Percentiles rank a stretch among this genome's conserved stretches.
phyloP scores from a whole-genome alignment of 2,329 filamentous ascomycete genomes.

The Magnaporthiopsis rhizophila region DNA sequence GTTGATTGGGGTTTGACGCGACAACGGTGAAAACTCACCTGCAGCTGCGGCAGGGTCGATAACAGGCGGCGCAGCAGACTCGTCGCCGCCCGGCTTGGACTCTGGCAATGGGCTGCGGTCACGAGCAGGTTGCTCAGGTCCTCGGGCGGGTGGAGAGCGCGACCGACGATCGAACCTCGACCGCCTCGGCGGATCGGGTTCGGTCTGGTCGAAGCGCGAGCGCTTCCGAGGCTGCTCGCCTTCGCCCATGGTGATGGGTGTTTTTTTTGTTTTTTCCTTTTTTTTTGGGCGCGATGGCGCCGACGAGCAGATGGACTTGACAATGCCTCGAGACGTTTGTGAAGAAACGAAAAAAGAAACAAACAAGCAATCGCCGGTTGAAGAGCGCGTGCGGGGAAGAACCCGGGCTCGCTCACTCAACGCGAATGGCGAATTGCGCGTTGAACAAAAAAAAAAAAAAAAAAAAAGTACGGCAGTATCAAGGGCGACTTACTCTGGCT shows the following conservation, averaged over 20 bases:
- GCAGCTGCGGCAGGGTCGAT: constrained; percentile 69
- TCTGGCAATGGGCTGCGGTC: constrained; percentile 68
- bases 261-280: no score
- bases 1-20: not conserved
- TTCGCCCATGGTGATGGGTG: constrained; percentile 56
- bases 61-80: constrained; percentile 25
- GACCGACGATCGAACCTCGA: constrained; percentile 91
- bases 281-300: not conserved
- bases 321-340: not conserved
- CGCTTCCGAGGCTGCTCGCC: constrained; percentile 74
- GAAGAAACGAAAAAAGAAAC: no score
- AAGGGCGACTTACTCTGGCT: no score
- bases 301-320: not conserved
- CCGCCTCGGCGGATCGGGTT: constrained; percentile 60
- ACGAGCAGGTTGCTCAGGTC: constrained; percentile 56
- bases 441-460: no score
- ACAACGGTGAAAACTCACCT: constrained; percentile 45
- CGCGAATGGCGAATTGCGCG: no score
- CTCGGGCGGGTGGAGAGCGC: constrained; percentile 64
- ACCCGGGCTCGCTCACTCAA: no score
- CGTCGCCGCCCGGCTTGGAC: constrained; percentile 22
- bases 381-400: no score
- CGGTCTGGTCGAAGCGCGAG: constrained; percentile 89
- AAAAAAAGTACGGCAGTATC: no score
- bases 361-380: no score